Evolutionary conservation across 2,329 filamentous ascomycete genomes (phyloP), one percentile per base, ranked within the genome.

Genomic region (Aspergillus vadensis): DNA sequence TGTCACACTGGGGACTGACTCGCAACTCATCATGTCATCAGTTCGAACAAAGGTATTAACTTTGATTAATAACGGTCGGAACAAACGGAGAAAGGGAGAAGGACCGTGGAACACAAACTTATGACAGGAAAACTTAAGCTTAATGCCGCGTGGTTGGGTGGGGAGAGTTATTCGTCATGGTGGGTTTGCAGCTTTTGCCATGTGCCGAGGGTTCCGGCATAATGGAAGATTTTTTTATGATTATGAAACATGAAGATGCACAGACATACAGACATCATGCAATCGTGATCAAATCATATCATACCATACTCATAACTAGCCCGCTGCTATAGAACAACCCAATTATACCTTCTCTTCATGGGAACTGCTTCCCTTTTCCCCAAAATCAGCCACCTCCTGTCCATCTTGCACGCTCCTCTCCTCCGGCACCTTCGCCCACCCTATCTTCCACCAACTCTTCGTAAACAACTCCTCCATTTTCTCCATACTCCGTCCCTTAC

Each of bases 401-500:
- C 15, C 12, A n/a, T 27, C 47, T 19, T 32, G 12, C 12, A 36
- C 32, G 4, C 5, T 7, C 10, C 19, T 14, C 15, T 10, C 15
- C 8, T 4, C 21, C 8, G 25, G 47, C 14, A 32, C 25, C 9
- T 50, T 44, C n/a, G 5, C 25, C n/a, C n/a, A 30, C 17, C 47
- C 47, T 0, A 50, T 14, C 25, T 27, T n/a, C 47, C 47, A 30
- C 23, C 47, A 50, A 5, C 25, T 25, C 15, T 27, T 19, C 25
- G 15, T 3, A 30, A 50, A 50, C 47, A 50, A 27, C n/a, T 32
- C 41, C 32, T 59, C 57, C 1, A 61, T 60, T 9, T 50, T 48
- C 32, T 65, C 62, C 65, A 68, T 66, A 27, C 55, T 63, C 15
- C 58, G n/a, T 1, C 65, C 63, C 41, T 66, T 67, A 9, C 62